Percentiles rank a stretch among this genome's conserved stretches.
phyloP scores from a whole-genome alignment of 495 filamentous ascomycete species.

The Penicillium argentinense region DNA sequence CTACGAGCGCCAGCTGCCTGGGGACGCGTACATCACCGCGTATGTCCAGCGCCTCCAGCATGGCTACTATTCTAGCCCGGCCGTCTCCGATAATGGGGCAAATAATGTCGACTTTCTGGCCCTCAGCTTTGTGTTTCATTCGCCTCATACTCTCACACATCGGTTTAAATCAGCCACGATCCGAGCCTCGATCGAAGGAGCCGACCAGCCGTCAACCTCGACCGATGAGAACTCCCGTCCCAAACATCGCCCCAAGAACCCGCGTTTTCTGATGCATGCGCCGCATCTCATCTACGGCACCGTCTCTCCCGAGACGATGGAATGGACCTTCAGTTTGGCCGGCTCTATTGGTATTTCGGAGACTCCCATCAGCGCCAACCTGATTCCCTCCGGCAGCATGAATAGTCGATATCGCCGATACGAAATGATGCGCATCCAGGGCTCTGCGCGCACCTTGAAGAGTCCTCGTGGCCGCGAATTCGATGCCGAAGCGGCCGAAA shows the following conservation, averaged over 20 bases:
- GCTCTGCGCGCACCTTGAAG: constrained; percentile 43
- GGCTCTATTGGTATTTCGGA: constrained; percentile 50
- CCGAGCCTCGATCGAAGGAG: constrained; percentile 33
- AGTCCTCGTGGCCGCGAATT: constrained; percentile 32
- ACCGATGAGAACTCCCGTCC: constrained; percentile 2
- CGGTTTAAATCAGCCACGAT: constrained; percentile 52
- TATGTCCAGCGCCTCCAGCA: constrained; percentile 53
- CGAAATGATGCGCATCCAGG: constrained; percentile 57
- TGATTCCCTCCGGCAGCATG: constrained; percentile 42
- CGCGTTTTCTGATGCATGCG: constrained; percentile 51
- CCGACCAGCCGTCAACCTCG: constrained; percentile 6
- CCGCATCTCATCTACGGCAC: constrained; percentile 53
- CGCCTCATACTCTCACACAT: constrained; percentile 37
- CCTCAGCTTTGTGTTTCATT: constrained; percentile 51
- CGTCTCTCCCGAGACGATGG: constrained; percentile 51
- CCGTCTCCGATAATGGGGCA: constrained; percentile 41
- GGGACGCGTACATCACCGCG: constrained; percentile 51
- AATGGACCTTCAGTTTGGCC: constrained; percentile 52
- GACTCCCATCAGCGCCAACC: constrained; percentile 41
- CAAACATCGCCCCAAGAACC: constrained; percentile 23
- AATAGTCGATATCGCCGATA: constrained; percentile 44
- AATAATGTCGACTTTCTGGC: constrained; percentile 53
- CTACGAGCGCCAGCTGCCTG: constrained; percentile 51
- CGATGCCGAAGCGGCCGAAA: constrained; percentile 44
- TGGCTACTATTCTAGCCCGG: constrained; percentile 44